Conservation (phyloP, 306 rosid species). For the Glycine tomentella region DNA sequence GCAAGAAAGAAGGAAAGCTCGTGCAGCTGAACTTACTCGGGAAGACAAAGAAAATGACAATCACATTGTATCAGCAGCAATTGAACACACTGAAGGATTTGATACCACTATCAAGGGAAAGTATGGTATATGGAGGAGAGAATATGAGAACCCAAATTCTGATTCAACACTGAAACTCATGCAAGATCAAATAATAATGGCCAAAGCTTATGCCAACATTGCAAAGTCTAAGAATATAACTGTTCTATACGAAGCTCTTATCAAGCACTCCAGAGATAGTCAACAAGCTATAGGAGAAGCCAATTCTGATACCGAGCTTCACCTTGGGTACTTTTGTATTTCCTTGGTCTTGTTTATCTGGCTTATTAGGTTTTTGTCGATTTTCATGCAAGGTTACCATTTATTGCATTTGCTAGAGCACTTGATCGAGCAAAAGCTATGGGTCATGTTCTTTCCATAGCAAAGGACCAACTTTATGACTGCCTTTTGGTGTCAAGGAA, state of each 20-base stretch:
- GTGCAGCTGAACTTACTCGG: conserved; percentile 65
- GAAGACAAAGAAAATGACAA: conserved; percentile 74
- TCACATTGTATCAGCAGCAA: conserved; percentile 71
- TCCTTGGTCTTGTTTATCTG: conserved; percentile 40
- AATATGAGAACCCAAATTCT: conserved; percentile 84
- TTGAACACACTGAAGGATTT: conserved; percentile 70
- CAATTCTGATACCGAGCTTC: conserved; percentile 85
- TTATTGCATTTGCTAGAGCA: conserved; percentile 64
- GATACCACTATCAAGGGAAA: conserved; percentile 73
- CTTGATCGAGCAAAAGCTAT: conserved; percentile 89
- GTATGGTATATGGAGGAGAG: conserved; percentile 96
- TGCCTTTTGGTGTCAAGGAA: conserved; percentile 75
- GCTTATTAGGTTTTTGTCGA: conserved; percentile 35
- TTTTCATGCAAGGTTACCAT: conserved; percentile 51
- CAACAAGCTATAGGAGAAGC: conserved; percentile 85
- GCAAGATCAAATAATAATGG: conserved; percentile 97
- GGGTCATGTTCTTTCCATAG: conserved; percentile 87
- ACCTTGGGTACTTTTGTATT: conserved; percentile 65
- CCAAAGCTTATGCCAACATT: conserved; percentile 81
- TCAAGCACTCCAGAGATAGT: conserved; percentile 68
- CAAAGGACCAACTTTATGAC: conserved; percentile 88
- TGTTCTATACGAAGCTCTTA: conserved; percentile 65
- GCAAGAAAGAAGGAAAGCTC: conserved; percentile 77
- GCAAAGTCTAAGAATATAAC: conserved; percentile 84
- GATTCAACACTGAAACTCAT: conserved; percentile 94